Conservation (phyloP, 129 eudicot genomes). For the Chrysanthemum seticuspe region DNA sequence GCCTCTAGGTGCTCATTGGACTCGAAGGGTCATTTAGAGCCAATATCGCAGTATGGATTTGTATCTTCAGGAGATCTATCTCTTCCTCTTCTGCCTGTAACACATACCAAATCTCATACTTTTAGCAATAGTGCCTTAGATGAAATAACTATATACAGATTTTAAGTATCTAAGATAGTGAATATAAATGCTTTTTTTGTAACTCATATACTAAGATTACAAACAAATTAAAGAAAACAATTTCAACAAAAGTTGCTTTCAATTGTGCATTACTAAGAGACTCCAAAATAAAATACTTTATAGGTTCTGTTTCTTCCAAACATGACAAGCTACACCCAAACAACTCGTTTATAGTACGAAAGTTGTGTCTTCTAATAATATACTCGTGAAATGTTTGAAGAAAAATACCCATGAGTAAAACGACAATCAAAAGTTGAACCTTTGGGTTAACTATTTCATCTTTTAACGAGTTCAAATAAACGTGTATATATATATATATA, state of each 20-base stretch:
- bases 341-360: background rate
- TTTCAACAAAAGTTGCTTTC: too few relatives aligned
- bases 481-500: too few relatives aligned
- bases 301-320: too few relatives aligned
- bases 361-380: background rate
- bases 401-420: too few relatives aligned
- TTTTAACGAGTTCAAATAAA: background rate
- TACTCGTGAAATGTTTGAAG: background rate
- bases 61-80: constrained; percentile 36
- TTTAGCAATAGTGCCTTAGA: background rate
- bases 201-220: too few relatives aligned
- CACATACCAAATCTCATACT: background rate
- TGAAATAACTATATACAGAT: background rate
- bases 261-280: too few relatives aligned
- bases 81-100: constrained; percentile 45
- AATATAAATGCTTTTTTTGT: background rate
- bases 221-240: too few relatives aligned
- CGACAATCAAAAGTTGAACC: background rate
- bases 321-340: background rate
- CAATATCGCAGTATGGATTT: constrained; percentile 47
- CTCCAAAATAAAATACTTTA: too few relatives aligned
- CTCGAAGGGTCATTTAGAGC: constrained; percentile 37
- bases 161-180: too few relatives aligned
- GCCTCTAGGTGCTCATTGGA: constrained; percentile 38
- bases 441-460: background rate